A percentile compares a stretch with the other conserved stretches of the same genome.
Conservation (phyloP, 352 stramenopile species). For the Globisporangium barbulae region DNA sequence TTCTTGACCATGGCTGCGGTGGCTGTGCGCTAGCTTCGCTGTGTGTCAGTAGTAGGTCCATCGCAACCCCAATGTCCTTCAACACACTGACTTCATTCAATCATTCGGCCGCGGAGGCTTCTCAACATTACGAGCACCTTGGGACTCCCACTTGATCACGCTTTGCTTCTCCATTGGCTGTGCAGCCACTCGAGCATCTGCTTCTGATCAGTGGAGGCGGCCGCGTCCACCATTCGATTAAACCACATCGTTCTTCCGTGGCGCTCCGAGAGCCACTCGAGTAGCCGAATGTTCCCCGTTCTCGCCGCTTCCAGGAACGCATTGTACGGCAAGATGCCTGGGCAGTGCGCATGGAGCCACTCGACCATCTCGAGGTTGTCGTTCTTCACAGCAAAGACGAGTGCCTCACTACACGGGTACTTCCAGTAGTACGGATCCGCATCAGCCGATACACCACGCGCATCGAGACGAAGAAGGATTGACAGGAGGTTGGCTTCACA, state of each 20-base stretch:
- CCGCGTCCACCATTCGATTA: not conserved
- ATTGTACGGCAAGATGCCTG: not conserved
- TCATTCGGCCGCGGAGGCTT: too few species aligned
- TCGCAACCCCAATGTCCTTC: too few species aligned
- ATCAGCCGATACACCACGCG: not conserved
- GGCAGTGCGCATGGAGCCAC: constrained; percentile 1
- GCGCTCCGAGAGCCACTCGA: constrained; percentile 1
- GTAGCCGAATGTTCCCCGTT: not conserved
- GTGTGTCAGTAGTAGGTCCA: too few species aligned
- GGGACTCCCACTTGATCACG: not conserved
- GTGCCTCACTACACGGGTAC: not conserved
- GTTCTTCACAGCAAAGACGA: constrained; percentile 2
- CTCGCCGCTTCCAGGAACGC: not conserved
- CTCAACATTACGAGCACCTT: too few species aligned
- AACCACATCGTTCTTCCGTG: not conserved
- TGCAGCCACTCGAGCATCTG: not conserved
- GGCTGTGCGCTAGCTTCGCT: too few species aligned
- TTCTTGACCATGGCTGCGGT: too few species aligned
- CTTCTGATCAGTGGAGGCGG: not conserved
- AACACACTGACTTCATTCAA: too few species aligned
- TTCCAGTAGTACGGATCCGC: not conserved
- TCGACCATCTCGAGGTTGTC: constrained; percentile 3
- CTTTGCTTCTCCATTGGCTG: not conserved
- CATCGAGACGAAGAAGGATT: not conserved
- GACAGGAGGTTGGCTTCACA: constrained; percentile 1